Evolutionary conservation across 257 asterid genomes (phyloP), one percentile per base, ranked within the genome.

Genomic region (Rehmannia glutinosa): DNA sequence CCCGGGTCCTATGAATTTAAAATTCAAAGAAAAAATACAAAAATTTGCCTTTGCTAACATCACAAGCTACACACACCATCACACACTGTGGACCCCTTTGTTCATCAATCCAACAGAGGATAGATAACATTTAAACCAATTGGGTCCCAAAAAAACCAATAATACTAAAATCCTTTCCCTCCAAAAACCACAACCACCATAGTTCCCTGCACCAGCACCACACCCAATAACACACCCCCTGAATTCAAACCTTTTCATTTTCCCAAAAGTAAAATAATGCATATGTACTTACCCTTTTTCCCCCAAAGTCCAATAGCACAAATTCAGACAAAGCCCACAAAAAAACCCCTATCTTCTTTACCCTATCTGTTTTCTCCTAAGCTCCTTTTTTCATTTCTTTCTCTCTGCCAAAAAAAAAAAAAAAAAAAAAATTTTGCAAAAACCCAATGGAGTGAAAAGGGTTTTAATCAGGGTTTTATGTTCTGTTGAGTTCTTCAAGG

Each of bases 401-500:
- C 9, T 65, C 68, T 66, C 59, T 45, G 38, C 74, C 33, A 1
- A 59, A 63, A 21, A 41, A 36, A 19, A n/a, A 21, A 6, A 74
- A 9, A 72, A 58, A 43, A 62, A n/a, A n/a, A n/a, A n/a, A n/a
- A n/a, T 41, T 24, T 49, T 32, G 51, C 65, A 57, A 61, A 58
- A 39, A 56, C 60, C 77, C 65, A 78, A 81, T 83, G 87, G 69
- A 81, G n/a, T 80, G 50, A 73, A 72, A 66, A 77, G 75, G 75
- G 35, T 78, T 74, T 72, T n/a, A n/a, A n/a, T n/a, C n/a, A 6
- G 58, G 74, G 68, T 74, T 73, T 57, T 49, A 28, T 57, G 25
- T 55, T 46, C 46, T 27, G 45, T 66, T 68, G 35, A 54, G 62
- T 52, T 17, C 8, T 0, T 56, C 79, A 64, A 65, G 74, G 75